Conservation (phyloP, 169 alveolate genomes). For the Plasmodium ovale region DNA sequence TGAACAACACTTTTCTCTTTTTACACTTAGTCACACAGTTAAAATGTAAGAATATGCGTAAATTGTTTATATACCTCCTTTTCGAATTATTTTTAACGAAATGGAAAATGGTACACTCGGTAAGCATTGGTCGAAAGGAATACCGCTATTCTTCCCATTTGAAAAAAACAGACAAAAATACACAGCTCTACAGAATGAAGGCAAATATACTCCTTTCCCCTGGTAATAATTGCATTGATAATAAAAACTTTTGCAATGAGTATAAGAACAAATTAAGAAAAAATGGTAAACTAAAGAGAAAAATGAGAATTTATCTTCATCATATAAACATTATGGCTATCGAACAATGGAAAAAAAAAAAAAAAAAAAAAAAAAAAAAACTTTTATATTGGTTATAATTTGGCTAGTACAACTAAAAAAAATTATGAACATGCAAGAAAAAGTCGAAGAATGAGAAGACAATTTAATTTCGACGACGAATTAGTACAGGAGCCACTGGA, state of each 20-base stretch:
- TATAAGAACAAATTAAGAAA: not conserved
- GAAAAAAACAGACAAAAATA: too few relatives aligned
- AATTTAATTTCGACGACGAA: conserved; percentile 6
- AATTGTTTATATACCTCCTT: conserved; percentile 1
- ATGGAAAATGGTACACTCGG: not conserved
- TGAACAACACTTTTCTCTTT: not conserved
- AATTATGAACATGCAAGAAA: not conserved
- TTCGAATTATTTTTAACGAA: conserved; percentile 11
- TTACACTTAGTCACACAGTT: not conserved
- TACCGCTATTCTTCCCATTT: too few relatives aligned
- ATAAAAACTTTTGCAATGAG: too few relatives aligned
- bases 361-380: conserved; percentile 13
- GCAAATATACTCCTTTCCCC: too few relatives aligned
- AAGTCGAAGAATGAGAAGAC: not conserved
- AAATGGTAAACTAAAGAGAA: not conserved
- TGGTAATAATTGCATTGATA: too few relatives aligned
- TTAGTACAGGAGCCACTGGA: conserved; percentile 10
- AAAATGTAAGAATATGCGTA: conserved; percentile 28
- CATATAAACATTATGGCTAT: not conserved
- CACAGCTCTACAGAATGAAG: too few relatives aligned
- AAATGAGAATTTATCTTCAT: not conserved
- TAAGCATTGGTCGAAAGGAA: not conserved
- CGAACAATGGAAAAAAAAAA: not conserved
- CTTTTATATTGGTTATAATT: not conserved
- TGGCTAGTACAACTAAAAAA: not conserved